Base-by-base conservation (phyloP, 1,139 yeast species). In the Hyphopichia buzzinii region DNA sequence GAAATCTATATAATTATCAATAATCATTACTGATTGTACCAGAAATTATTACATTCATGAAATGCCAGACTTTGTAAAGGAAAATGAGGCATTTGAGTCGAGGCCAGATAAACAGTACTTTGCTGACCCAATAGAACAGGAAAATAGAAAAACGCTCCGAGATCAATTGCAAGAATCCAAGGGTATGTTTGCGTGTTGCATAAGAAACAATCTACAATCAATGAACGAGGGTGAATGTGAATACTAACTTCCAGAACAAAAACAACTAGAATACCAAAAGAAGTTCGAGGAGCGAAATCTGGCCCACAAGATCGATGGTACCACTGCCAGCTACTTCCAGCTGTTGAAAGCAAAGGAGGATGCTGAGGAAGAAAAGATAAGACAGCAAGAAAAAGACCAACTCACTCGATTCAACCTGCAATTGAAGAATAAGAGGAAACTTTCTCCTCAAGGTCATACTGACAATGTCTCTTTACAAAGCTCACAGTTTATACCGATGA, bases 131-230 rank as follows among this genome's bases (percentile, higher is more conserved):
- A n/a, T 44, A 43, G 17, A 41, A 13, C 23, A 30, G 3, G 19
- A 40, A 12, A 54, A 50, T 13, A 47, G 72, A 26, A 64, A 60
- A 46, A 53, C 70, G 2, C 46, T 70, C 12, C 59, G 57, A 11
- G 67, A 67, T 17, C 75, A 70, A 44, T 46, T 69, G 12, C 49
- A 52, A 19, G 71, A 64, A 30, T 57, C 62, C 33, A 54, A 62
- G 49, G 57, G 62, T 46, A 57, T 37, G 64, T 59, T 25, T 11
- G 10, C 30, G 5, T 14, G 23, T 3, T 16, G 13, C 14, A 8
- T 21, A 23, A 14, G 22, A 13, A 17, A 6, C 21, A n/a, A n/a
- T n/a, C n/a, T n/a, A n/a, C n/a, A n/a, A n/a, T n/a, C n/a, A n/a
- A n/a, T n/a, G n/a, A n/a, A n/a, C n/a, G n/a, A n/a, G n/a, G n/a